Evolutionary conservation across 2,329 filamentous ascomycete species (phyloP).

Genomic region (Colletotrichum noveboracense): DNA sequence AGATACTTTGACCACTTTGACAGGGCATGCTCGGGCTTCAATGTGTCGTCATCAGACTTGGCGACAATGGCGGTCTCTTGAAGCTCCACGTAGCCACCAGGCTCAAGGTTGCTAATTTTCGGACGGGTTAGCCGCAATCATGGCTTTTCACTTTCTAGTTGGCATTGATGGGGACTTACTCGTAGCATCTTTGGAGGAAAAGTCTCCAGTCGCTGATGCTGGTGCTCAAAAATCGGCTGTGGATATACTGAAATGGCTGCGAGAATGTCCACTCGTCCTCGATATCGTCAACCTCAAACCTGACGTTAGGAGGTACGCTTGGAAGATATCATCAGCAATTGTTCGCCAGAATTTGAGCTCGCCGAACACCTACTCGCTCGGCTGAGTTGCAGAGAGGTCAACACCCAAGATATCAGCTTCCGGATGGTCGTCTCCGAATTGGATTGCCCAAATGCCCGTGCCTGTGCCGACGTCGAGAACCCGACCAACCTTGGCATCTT

Average conservation of each 20-base stretch:
- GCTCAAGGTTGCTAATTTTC: neutral
- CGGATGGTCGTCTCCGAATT: neutral
- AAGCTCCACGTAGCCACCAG: neutral
- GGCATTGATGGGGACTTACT: neutral
- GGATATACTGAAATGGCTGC: neutral
- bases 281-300: neutral
- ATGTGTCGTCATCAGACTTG: neutral
- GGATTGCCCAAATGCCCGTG: neutral
- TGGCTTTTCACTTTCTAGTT: neutral
- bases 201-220: neutral
- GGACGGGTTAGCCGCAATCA: rapidly evolving
- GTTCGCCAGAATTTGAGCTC: rapidly evolving
- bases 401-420: neutral
- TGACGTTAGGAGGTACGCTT: neutral
- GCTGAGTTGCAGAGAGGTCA: neutral
- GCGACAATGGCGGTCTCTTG: neutral
- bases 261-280: neutral
- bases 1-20: rapidly evolving
- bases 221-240: rapidly evolving
- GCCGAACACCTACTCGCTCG: rapidly evolving
- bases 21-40: neutral
- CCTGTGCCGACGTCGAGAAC: neutral
- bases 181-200: neutral
- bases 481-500: neutral
- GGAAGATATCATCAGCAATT: rapidly evolving